Base-by-base conservation (phyloP, 2,329 filamentous ascomycete species). In the Beauveria pseudobassiana region DNA sequence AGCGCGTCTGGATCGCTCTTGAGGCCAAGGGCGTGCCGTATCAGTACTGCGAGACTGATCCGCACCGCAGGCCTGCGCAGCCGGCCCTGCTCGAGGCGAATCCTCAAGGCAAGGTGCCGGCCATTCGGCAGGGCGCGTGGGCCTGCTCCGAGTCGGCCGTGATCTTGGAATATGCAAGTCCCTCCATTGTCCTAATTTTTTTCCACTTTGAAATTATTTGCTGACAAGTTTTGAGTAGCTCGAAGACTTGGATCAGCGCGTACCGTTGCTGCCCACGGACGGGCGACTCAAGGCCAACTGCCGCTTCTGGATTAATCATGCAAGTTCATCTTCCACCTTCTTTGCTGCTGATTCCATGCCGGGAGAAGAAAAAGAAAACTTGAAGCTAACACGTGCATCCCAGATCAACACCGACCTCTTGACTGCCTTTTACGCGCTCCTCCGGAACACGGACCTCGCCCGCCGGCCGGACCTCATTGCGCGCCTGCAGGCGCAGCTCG, bases 1-100 rank as follows among this genome's bases (percentile, higher is more conserved):
- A 96, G 71, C 85, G 91, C 20, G 89, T 95, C 28, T 96, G 91
- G 91, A 95, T 96, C 65, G 89, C 91, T 1, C 80, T 96, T 42
- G 91, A 96, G 72, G 80, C 87, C 68, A 95, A 95, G 72, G 82
- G 84, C 20, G 80, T 95, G 9, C 77, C 83, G 43, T 96, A 96
- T 70, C 90, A 96, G 71, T 96, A 96, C 73, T 87, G 91, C 67
- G 91, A 96, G 74, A 86, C 91, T 51, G 89, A 96, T 69, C 89
- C 90, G 8, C 92, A 90, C 70, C 84, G 87, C 67, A 40, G 26
- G 42, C 89, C 89, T 64, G 72, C 71, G 28, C 70, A 84, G 9
- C 70, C 71, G 48, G 70, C 73, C 16, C 77, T 93, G 34, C 79
- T 92, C 26, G 88, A 91, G 65, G 84, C 91, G 56, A 93, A 92